These are phyloP conservation scores for Pulveroboletus sp. DNA, from an alignment of 768 basidiomycete species.

Conservation along the genomic window DNA sequence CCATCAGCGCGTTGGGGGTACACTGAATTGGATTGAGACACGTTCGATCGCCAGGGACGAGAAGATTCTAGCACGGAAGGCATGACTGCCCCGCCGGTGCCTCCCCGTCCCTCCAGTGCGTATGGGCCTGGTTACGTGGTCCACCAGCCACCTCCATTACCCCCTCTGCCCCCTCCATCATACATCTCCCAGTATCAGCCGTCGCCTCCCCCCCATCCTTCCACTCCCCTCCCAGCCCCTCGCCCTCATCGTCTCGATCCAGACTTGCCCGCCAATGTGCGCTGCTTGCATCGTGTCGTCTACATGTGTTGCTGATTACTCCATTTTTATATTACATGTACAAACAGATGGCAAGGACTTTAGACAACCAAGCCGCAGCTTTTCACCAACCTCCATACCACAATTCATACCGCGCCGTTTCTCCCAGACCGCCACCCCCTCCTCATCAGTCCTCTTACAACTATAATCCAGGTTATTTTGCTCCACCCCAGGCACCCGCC, in stretches of 20 bases:
- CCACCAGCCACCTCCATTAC: slow-evolving; percentile 41
- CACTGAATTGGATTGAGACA: not conserved
- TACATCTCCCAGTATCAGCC: not conserved
- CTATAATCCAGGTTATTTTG: slow-evolving; percentile 14
- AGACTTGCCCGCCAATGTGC: slow-evolving; percentile 56
- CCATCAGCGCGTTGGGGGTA: too few species aligned
- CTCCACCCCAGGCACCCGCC: slow-evolving; percentile 4
- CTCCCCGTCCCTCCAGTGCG: slow-evolving; percentile 22
- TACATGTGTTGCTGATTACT: slow-evolving; percentile 12
- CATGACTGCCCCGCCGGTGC: slow-evolving; percentile 28
- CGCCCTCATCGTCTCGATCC: slow-evolving; percentile 61
- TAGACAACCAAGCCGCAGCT: slow-evolving; percentile 45
- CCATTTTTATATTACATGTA: slow-evolving; percentile 24
- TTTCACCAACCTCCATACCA: slow-evolving; percentile 23
- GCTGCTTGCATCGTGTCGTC: slow-evolving; percentile 26
- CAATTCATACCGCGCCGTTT: slow-evolving; percentile 17
- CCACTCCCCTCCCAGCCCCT: slow-evolving; percentile 60
- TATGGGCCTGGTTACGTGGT: slow-evolving; percentile 9
- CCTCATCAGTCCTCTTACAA: slow-evolving; percentile 15
- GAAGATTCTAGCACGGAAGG: not conserved
- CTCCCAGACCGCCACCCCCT: slow-evolving; percentile 22
- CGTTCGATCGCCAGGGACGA: not conserved
- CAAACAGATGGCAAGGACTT: slow-evolving; percentile 56
- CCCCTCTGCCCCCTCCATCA: slow-evolving; percentile 42
- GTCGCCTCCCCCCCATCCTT: slow-evolving; percentile 29